These are phyloP conservation scores for Neurospora tetraspora DNA, from an alignment of 495 filamentous ascomycete species.

Conservation along the genomic window DNA sequence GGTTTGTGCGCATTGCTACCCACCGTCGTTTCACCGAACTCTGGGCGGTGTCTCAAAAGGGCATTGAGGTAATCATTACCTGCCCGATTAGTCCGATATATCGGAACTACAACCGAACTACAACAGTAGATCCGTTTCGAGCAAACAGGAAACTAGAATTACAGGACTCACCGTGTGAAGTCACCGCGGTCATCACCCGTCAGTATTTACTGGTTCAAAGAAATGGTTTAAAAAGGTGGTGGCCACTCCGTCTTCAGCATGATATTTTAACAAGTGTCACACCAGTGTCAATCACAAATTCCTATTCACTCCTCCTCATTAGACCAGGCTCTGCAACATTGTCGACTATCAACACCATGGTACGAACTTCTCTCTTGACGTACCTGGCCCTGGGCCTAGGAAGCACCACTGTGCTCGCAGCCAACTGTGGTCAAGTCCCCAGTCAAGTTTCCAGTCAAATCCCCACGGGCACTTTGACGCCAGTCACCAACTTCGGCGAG, in stretches of 20 bases:
- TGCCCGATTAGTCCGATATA: neutral
- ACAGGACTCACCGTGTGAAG: neutral
- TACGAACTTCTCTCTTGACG: neutral
- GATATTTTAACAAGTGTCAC: neutral
- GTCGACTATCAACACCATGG: neutral
- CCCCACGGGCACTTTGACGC: constrained; percentile 3
- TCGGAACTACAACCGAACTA: neutral
- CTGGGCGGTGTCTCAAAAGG: neutral
- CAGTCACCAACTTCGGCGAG: constrained; percentile 18
- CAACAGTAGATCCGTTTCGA: neutral
- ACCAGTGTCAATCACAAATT: neutral
- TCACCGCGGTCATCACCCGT: neutral
- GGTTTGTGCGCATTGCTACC: neutral
- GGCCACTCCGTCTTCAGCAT: neutral
- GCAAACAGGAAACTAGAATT: neutral
- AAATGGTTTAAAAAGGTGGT: neutral
- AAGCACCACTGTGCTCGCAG: neutral
- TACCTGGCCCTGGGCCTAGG: constrained; percentile 2
- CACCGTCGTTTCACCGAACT: neutral
- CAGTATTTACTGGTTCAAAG: neutral
- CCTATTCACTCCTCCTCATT: neutral
- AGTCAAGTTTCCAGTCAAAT: neutral
- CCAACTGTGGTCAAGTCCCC: constrained; percentile 1
- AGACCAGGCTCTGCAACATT: neutral
- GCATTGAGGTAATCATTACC: neutral